Conservation (phyloP, 2,329 filamentous ascomycete genomes). For the Aspergillus quadricinctus region DNA sequence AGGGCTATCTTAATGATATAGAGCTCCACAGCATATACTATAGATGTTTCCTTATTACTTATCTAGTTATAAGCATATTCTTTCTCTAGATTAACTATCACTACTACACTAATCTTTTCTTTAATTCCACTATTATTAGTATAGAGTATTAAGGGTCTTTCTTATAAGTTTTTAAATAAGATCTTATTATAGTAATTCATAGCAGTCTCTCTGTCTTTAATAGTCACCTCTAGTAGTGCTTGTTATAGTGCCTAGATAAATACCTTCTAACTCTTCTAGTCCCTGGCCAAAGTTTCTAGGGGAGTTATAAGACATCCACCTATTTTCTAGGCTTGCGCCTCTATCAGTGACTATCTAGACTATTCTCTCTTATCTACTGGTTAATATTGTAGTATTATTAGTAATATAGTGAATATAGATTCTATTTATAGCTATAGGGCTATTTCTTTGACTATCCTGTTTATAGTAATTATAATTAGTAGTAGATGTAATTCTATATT, state of each 20-base stretch:
- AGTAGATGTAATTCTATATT: conserved; percentile 2
- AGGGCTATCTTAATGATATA: conserved; percentile 3
- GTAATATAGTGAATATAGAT: no score
- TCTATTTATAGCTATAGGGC: no score
- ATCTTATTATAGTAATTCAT: background rate
- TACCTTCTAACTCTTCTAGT: conserved; percentile 3
- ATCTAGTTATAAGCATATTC: background rate
- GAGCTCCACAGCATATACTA: conserved; percentile 1
- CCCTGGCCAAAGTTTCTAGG: background rate
- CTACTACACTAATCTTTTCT: conserved; percentile 2
- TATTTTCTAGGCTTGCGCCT: no score
- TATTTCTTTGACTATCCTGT: no score
- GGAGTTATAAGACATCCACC: conserved; percentile 20
- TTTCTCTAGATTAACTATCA: background rate
- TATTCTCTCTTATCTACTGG: no score
- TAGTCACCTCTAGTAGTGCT: conserved; percentile 2
- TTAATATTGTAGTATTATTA: no score
- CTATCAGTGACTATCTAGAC: no score
- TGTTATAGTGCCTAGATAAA: conserved; percentile 7
- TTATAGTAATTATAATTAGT: no score
- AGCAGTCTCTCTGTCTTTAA: conserved; percentile 3
- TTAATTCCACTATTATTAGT: conserved; percentile 4
- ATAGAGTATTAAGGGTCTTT: conserved; percentile 3
- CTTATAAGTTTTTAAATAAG: background rate
- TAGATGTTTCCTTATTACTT: background rate